These are phyloP conservation scores for Sutorius australiensis DNA, from an alignment of 768 basidiomycete genomes.

Conservation along the genomic window DNA sequence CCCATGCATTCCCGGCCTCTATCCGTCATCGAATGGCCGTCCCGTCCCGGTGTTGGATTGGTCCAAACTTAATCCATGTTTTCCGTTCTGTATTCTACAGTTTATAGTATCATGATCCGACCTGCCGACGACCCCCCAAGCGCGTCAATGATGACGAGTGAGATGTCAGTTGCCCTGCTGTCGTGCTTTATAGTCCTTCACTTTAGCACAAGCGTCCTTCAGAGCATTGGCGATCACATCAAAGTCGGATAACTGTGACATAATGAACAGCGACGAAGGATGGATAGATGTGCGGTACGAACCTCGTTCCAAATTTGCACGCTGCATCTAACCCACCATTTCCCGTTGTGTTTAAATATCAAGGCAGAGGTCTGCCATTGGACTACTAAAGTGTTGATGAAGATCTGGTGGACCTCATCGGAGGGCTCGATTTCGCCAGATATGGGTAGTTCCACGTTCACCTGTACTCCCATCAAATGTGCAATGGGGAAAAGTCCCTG, in stretches of 20 bases:
- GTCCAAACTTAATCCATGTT: background rate
- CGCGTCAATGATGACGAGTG: background rate
- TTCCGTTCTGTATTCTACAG: background rate
- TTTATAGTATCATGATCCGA: background rate
- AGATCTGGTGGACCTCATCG: slow-evolving; percentile 11
- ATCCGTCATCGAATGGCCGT: background rate
- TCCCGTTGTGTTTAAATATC: slow-evolving; percentile 25
- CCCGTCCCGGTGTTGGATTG: background rate
- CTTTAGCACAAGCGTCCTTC: slow-evolving; percentile 21
- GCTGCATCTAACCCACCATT: slow-evolving; percentile 33
- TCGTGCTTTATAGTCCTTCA: slow-evolving; percentile 6
- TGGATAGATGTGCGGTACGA: background rate
- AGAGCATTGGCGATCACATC: slow-evolving; percentile 27
- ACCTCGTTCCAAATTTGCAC: slow-evolving; percentile 34
- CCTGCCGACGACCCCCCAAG: background rate
- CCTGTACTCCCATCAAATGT: slow-evolving; percentile 19
- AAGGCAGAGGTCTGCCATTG: slow-evolving; percentile 18
- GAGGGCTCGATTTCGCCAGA: slow-evolving; percentile 23
- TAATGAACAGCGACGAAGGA: background rate
- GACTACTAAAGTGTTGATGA: slow-evolving; percentile 17
- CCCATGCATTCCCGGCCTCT: background rate
- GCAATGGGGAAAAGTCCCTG: background rate
- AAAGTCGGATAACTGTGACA: slow-evolving; percentile 31
- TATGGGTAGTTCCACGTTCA: slow-evolving; percentile 41
- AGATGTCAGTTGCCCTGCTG: slow-evolving; percentile 2